Base-by-base conservation (phyloP, 352 stramenopile genomes). In the Phytophthora cactorum region DNA sequence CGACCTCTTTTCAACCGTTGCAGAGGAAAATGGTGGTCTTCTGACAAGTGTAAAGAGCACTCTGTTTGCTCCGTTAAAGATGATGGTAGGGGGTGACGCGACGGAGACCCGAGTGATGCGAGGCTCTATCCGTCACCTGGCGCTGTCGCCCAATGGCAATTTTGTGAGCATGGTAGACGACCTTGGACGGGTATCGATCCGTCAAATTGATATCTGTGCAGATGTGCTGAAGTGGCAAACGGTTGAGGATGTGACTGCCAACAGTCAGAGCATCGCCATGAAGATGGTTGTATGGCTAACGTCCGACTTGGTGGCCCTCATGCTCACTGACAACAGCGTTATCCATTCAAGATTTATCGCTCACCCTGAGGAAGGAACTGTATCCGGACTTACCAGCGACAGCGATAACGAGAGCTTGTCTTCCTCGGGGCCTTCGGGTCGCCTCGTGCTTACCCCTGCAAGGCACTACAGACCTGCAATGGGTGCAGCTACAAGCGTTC, bases 151-250 rank as follows among this genome's bases (percentile, higher is more conserved):
- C 0, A 62, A 82, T 36, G 85, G 80, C 2, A 70, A 74, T 32
- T 87, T 80, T 59, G 50, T 93, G 28, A 79, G 66, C 25, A 81
- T 93, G 63, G 59, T 92, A 14, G 79, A 92, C 56, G 55, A 68
- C 25, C 36, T 78, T 0, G 75, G 81, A 11, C 67, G 71, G 2
- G 59, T 91, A 25, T 63, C 77, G 1, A 77, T 93, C 10, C 85
- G 80, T 0, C 76, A 92, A 46, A 86, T 93, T 57, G 83, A 91
- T 14, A 63, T 65, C 0, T 93, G 85, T 36, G 77, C 81, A 1
- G 77, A 88, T 45, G 63, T 92, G 0, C 11, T 88, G 8, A 60
- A 62, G n/a, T 93, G 85, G 85, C 74, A 90, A 54, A 59, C 60
- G 6, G 56, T 84, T 14, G 47, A 72, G n/a, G 15, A 63, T 32